Evolutionary conservation across 345 rosid species (phyloP), one percentile per base, ranked within the genome.

Genomic region (Pseudoturritis turrita): DNA sequence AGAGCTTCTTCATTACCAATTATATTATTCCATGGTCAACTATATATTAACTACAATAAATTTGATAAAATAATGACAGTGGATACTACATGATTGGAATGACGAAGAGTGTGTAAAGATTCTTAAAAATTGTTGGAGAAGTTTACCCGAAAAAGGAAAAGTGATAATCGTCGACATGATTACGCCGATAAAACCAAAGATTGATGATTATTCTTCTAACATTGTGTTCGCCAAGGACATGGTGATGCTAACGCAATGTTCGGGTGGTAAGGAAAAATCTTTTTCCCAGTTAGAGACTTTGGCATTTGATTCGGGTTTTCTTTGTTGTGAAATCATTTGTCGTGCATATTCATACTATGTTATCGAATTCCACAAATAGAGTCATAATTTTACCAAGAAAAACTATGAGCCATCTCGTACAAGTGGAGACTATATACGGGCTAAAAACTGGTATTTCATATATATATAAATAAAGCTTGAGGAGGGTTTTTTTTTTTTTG

Each of bases 81-180:
- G 59, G 67, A 12, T 70, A 47, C 7, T 70, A 17, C 74, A 46
- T 59, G 59, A 70, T 8, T 70, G 74, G 74, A 47, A 14, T 58
- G 74, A 70, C 39, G 59, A 60, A 47, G 60, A 70, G 4, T 60
- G 75, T 39, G 51, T 59, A 17, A 70, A 49, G 58, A 70, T 70
- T 47, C 21, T 70, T 8, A 60, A 35, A 25, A 59, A 70, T 50
- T 49, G 75, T 12, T 49, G 75, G 74, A 70, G 2, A 37, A 70
- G 74, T 70, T 58, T 70, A 0, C 1, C 66, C 0, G 7, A 46
- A 26, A 31, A 46, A 1, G 43, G 55, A 17, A 46, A 63, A 31
- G 13, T 63, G 55, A 44, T 18, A 11, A 29, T 63, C 46, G 29
- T 63, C 0, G 68, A 46, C 7, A 28, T 46, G 54, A 19, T 18